Conservation (phyloP, 257 asterid genomes). For the Lithospermum erythrorhizon region DNA sequence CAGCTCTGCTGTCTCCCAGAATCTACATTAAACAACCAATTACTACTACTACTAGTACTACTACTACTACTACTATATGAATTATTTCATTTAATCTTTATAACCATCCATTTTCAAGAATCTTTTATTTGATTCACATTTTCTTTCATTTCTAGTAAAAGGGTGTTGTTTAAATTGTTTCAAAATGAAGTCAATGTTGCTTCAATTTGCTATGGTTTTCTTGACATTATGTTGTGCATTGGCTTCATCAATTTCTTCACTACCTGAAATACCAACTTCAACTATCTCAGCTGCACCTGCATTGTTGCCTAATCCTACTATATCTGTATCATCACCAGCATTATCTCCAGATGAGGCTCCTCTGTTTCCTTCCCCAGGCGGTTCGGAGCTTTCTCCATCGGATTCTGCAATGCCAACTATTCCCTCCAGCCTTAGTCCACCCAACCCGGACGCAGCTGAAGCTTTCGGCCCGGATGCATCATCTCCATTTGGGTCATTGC, state of each 20-base stretch:
- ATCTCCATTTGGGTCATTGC: constrained; percentile 31
- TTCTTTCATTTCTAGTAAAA: constrained; percentile 6
- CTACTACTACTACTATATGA: not conserved
- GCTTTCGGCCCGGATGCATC: constrained; percentile 51
- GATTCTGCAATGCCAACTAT: constrained; percentile 59
- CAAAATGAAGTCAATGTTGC: constrained; percentile 15
- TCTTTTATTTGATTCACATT: constrained; percentile 29
- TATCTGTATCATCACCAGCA: constrained; percentile 38
- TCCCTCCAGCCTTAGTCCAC: constrained; percentile 98
- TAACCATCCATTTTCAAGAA: constrained; percentile 2
- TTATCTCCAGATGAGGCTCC: constrained; percentile 75
- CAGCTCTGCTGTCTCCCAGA: constrained; percentile 28
- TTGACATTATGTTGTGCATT: constrained; percentile 15
- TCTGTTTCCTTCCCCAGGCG: constrained; percentile 66
- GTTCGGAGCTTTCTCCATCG: constrained; percentile 56
- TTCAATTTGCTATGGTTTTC: constrained; percentile 15
- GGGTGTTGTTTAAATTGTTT: constrained; percentile 11
- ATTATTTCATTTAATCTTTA: not conserved
- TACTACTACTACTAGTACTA: no score
- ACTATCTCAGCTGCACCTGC: constrained; percentile 86
- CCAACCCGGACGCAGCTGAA: constrained; percentile 58
- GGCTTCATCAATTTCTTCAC: constrained; percentile 7
- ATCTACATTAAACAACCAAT: not conserved
- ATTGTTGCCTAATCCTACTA: constrained; percentile 48
- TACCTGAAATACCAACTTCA: constrained; percentile 34